Evolutionary conservation across 2,329 filamentous ascomycete genomes (phyloP).

Genomic region (Nothomitra cinnamomea): DNA sequence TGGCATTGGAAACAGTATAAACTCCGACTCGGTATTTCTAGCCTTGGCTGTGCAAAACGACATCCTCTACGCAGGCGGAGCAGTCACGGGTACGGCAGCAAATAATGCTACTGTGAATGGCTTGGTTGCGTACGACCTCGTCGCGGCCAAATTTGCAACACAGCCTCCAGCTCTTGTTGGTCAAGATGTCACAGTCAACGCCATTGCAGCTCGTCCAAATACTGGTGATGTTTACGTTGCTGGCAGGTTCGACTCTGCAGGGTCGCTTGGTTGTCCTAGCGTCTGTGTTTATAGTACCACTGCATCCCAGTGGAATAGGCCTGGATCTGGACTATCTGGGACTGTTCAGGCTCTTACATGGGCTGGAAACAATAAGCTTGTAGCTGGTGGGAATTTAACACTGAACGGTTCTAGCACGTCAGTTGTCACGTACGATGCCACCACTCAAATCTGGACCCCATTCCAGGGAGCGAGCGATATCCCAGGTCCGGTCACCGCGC

Average conservation of each 20-base stretch:
- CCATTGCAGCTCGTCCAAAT: conserved; percentile 55
- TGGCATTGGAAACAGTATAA: conserved; percentile 50
- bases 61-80: conserved; percentile 67
- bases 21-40: conserved; percentile 56
- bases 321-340: conserved; percentile 55
- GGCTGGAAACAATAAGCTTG: conserved; percentile 51
- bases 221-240: conserved; percentile 68
- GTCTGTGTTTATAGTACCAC: conserved; percentile 65
- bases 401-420: conserved; percentile 47
- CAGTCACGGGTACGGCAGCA: conserved; percentile 52
- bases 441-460: conserved; percentile 45
- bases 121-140: conserved; percentile 64
- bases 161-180: conserved; percentile 67
- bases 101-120: conserved; percentile 45
- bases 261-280: conserved; percentile 62
- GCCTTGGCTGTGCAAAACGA: conserved; percentile 50
- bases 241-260: conserved; percentile 68
- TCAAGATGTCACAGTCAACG: conserved; percentile 51
- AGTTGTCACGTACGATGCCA: conserved; percentile 57
- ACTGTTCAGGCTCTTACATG: conserved; percentile 58
- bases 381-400: conserved; percentile 62
- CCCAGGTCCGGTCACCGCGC: conserved; percentile 62
- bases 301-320: conserved; percentile 60
- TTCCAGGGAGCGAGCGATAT: conserved; percentile 46
- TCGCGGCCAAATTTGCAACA: conserved; percentile 40